phyloP scores from a whole-genome alignment of 2,329 filamentous ascomycete species.

The Hymenoscyphus albidus region DNA sequence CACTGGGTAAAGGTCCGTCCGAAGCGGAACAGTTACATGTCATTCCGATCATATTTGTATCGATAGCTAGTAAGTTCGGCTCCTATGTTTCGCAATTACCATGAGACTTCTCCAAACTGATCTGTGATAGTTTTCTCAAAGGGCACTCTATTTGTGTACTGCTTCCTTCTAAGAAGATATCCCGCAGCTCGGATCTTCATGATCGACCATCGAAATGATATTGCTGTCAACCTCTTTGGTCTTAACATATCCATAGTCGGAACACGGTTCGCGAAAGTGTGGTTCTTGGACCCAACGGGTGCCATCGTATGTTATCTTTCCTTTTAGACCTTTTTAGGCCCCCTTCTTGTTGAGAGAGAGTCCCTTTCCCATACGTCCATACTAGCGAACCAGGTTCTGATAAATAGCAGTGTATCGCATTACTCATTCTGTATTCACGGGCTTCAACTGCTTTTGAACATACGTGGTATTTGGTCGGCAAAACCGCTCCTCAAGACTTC shows the following conservation, averaged over 20 bases:
- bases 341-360: too few species aligned
- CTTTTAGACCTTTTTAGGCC: too few species aligned
- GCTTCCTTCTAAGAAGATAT: conserved; percentile 49
- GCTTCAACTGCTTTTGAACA: conserved; percentile 68
- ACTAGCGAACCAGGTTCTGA: conserved; percentile 36
- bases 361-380: too few species aligned
- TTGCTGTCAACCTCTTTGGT: conserved; percentile 86
- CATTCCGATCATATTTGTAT: conserved; percentile 52
- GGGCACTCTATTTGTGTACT: conserved; percentile 50
- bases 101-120: neutral
- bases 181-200: conserved; percentile 55
- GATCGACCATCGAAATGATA: conserved; percentile 53
- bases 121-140: conserved; percentile 46
- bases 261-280: conserved; percentile 58
- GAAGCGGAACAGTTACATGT: conserved; percentile 46
- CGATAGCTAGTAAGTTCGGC: conserved; percentile 46
- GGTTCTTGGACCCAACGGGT: conserved; percentile 81
- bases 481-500: conserved; percentile 74
- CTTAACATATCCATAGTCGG: conserved; percentile 82
- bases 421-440: conserved; percentile 79
- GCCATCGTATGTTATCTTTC: conserved; percentile 46
- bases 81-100: neutral
- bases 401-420: conserved; percentile 69
- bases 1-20: conserved; percentile 43
- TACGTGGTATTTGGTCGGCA: conserved; percentile 76